Percentiles rank a stretch among this genome's conserved stretches.
phyloP scores from a whole-genome alignment of 2,329 filamentous ascomycete species.

The Trichothecium roseum region DNA sequence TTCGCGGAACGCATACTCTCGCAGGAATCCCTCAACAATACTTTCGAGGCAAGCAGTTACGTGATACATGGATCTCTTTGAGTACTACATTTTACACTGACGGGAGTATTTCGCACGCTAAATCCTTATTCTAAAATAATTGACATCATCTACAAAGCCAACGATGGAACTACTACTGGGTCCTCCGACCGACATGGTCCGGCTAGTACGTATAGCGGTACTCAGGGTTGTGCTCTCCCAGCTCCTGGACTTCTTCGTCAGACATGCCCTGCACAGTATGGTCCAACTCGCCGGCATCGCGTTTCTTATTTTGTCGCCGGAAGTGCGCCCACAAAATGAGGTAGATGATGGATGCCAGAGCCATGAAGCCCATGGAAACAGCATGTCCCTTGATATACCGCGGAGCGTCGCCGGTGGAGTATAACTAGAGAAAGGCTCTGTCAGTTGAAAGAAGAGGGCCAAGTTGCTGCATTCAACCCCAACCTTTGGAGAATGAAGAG shows the following conservation, averaged over 20 bases:
- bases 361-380: conserved; percentile 35
- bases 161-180: no score
- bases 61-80: no score
- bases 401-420: conserved; percentile 23
- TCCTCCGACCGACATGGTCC: no score
- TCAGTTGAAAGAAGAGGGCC: neutral
- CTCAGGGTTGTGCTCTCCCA: conserved; percentile 19
- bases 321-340: conserved; percentile 20
- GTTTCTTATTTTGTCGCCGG: conserved; percentile 22
- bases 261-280: conserved; percentile 14
- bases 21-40: no score
- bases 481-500: accelerated
- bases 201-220: conserved; percentile 18
- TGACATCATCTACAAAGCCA: no score
- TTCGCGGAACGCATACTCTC: no score
- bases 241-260: conserved; percentile 17
- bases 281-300: conserved; percentile 16
- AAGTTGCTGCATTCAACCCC: no score
- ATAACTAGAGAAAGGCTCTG: conserved; percentile 11
- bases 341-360: conserved; percentile 32
- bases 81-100: no score
- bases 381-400: conserved; percentile 39
- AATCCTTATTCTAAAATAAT: no score
- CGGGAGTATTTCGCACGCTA: no score
- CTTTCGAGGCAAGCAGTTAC: no score